These are phyloP conservation scores for Cladophialophora psammophila DNA, from an alignment of 2,329 filamentous ascomycete genomes.

Conservation along the genomic window DNA sequence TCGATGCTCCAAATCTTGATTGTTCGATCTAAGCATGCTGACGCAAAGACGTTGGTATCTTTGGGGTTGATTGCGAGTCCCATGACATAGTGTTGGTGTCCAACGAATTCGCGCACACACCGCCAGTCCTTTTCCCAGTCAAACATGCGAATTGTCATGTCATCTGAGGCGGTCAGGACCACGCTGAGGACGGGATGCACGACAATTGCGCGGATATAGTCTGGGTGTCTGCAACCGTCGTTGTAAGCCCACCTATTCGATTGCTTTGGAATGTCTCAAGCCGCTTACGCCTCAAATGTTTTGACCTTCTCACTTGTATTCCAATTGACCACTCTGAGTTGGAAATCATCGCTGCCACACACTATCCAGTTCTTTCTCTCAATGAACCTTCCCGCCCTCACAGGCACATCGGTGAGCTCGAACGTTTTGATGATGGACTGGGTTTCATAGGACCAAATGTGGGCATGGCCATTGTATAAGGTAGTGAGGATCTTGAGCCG, in stretches of 20 bases:
- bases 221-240: slow-evolving; percentile 69
- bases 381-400: slow-evolving; percentile 94
- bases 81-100: slow-evolving; percentile 97
- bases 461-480: slow-evolving; percentile 96
- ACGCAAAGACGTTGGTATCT: slow-evolving; percentile 80
- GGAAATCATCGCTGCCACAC: slow-evolving; percentile 92
- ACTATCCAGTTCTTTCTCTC: slow-evolving; percentile 99
- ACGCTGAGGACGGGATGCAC: slow-evolving; percentile 96
- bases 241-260: slow-evolving; percentile 8
- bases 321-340: slow-evolving; percentile 93
- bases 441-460: slow-evolving; percentile 99
- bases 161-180: slow-evolving; percentile 93
- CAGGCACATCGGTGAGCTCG: slow-evolving; percentile 96
- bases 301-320: slow-evolving; percentile 90
- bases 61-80: slow-evolving; percentile 78
- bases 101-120: slow-evolving; percentile 95
- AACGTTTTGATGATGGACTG: slow-evolving; percentile 98
- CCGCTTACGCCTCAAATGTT: slow-evolving; percentile 41
- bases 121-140: slow-evolving; percentile 99
- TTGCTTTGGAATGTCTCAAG: neutral
- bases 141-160: slow-evolving; percentile 99
- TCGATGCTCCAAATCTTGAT: slow-evolving; percentile 98
- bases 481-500: slow-evolving; percentile 75
- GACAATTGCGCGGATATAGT: slow-evolving; percentile 96
- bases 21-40: slow-evolving; percentile 92